phyloP scores from a whole-genome alignment of 140 eudicot species.

The Bidens hawaiensis region DNA sequence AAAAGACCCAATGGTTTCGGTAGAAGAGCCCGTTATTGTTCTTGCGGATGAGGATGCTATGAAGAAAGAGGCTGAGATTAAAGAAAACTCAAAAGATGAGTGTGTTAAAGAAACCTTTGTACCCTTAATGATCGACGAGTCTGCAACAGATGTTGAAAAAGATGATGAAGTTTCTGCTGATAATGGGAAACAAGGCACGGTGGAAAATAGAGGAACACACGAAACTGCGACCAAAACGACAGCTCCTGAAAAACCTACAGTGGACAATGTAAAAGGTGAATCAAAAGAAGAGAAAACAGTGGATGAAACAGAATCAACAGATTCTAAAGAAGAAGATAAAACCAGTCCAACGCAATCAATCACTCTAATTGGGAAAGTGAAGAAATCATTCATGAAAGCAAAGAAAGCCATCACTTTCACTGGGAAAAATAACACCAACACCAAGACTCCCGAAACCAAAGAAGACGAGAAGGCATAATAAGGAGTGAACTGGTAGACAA shows the following conservation, averaged over 20 bases:
- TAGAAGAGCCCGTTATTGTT: neutral
- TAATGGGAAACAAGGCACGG: neutral
- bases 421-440: constrained; percentile 46
- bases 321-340: constrained; percentile 50
- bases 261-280: constrained; percentile 25
- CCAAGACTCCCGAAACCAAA: constrained; percentile 34
- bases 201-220: constrained; percentile 4
- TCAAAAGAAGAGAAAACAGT: constrained; percentile 23
- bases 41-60: constrained; percentile 15
- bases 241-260: constrained; percentile 21
- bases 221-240: constrained; percentile 25
- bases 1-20: neutral
- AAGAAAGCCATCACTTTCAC: constrained; percentile 74
- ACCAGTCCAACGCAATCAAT: constrained; percentile 48
- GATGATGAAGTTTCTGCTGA: constrained; percentile 13
- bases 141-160: constrained; percentile 21
- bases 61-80: constrained; percentile 5
- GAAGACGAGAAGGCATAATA: constrained; percentile 42
- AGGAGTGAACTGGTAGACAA: neutral
- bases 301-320: constrained; percentile 35
- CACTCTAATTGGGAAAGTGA: constrained; percentile 63
- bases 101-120: constrained; percentile 16
- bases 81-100: constrained; percentile 13
- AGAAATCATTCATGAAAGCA: constrained; percentile 82
- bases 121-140: constrained; percentile 20